Base-by-base conservation (phyloP, 1,284 basidiomycete genomes). In the Ganoderma boninense region DNA sequence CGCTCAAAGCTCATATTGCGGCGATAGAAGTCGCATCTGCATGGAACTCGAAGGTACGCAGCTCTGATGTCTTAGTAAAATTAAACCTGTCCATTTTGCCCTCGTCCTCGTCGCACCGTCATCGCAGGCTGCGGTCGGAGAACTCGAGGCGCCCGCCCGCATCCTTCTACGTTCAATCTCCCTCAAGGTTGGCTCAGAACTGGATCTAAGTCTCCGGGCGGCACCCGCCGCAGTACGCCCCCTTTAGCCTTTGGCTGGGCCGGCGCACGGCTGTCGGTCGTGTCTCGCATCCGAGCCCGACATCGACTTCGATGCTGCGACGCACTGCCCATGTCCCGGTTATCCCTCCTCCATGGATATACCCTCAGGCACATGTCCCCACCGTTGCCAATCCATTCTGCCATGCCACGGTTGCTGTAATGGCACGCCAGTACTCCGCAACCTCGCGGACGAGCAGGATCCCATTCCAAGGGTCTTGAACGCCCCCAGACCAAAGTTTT, bases 1-100 rank as follows among this genome's bases (percentile, higher is more conserved):
- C 32, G 57, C 57, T 35, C 35, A 38, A 29, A 43, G 57, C 20
- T 44, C 63, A 63, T 16, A 65, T n/a, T 20, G 66, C 63, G 69
- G 65, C 26, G 63, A 70, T 65, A 65, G 69, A 70, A 67, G 66
- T 14, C 46, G 20, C 44, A 16, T 23, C 38, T 23, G 32, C 32
- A 64, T 38, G 23, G 49, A 67, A 57, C 29, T 32, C 54, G 54
- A 57, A 52, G 26, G 56, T 56, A 18, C 65, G 35, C n/a, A 38
- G 6, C 35, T 60, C 57, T 8, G n/a, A 40, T 40, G 35, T 8
- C n/a, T n/a, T 40, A 40, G 20, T 35, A 38, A n/a, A 60, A 40
- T 23, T 35, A 60, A 60, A 38, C 35, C 32, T 38, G 38, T 40
- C 57, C 7, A 32, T 35, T 32, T 57, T 29, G 16, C 18, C 56